Evolutionary conservation across 73 alveolate species (phyloP), one percentile per base, ranked within the genome.

Genomic region (Tetrahymena thermophila): DNA sequence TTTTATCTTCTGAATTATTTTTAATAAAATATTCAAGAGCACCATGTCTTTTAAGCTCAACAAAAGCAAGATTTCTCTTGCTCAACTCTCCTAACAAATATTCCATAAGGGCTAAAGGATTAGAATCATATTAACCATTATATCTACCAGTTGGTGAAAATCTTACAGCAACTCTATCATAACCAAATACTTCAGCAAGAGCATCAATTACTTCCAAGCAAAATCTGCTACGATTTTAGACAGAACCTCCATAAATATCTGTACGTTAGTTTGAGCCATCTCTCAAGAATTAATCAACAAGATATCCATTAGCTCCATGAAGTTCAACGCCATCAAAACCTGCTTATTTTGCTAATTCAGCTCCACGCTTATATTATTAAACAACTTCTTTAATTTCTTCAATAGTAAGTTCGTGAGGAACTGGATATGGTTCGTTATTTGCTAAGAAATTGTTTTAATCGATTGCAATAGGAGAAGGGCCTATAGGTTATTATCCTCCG

Each of bases 311-410:
- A 15, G 97, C 98, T 8, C 98, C 98, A 44, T 97, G 98, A 34
- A 98, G 84, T 96, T 98, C 98, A 25, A 98, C 96, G 40, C 99
- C 99, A 98, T 98, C 99, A 94, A 97, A 98, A 43, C 99, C 99
- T 4, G 99, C 99, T 93, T 83, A 95, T 96, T 98, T 95, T 2
- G 98, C 99, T 42, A 96, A 94, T 84, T 94, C 85, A 37, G 99
- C 99, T 17, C 98, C 97, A 23, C 94, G 94, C 44, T 94, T 96
- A 95, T 96, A 98, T 93, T 97, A 94, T 35, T 98, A 85, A 11
- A 96, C 97, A 17, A 97, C 94, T 43, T 94, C 93, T 94, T 98
- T 94, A 9, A 98, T 96, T 31, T 98, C 99, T 94, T 95, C 97
- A 37, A 85, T 34, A 4, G 95, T 44, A 93, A 95, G 93, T 58